Percentiles rank a stretch among this genome's conserved stretches.
phyloP scores from a whole-genome alignment of 164 flowering plant genomes.

The Dillenia turbinata region DNA sequence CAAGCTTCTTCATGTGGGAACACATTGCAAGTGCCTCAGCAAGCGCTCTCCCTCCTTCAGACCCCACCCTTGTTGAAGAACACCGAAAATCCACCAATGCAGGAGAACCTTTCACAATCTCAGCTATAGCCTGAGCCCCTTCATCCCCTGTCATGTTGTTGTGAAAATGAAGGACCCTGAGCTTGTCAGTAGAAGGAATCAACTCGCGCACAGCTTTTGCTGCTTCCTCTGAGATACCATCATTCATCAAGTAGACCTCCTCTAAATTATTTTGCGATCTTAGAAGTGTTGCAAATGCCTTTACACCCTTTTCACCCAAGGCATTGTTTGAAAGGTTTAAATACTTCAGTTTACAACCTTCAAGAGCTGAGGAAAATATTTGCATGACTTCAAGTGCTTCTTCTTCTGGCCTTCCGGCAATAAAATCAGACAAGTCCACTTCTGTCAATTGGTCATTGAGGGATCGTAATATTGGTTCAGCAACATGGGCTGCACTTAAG shows the following conservation, averaged over 20 bases:
- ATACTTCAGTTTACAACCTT: conserved; percentile 62
- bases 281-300: conserved; percentile 77
- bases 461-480: conserved; percentile 65
- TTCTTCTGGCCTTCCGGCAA: conserved; percentile 82
- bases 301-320: conserved; percentile 90
- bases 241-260: conserved; percentile 85
- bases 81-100: conserved; percentile 81
- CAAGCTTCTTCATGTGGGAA: conserved; percentile 62
- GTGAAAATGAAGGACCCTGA: conserved; percentile 76
- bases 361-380: conserved; percentile 66
- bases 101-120: conserved; percentile 64
- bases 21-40: conserved; percentile 58
- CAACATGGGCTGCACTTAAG: conserved; percentile 67
- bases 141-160: conserved; percentile 97
- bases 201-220: conserved; percentile 78
- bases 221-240: conserved; percentile 95
- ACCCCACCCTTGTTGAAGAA: conserved; percentile 84
- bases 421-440: conserved; percentile 84
- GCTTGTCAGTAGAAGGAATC: conserved; percentile 76
- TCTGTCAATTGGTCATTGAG: conserved; percentile 68
- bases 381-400: conserved; percentile 91
- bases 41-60: conserved; percentile 76
- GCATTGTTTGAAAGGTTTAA: conserved; percentile 86
- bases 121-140: conserved; percentile 76
- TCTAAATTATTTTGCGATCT: conserved; percentile 71